phyloP scores from a whole-genome alignment of 129 eudicot genomes.

The Pulicaria dysenterica region DNA sequence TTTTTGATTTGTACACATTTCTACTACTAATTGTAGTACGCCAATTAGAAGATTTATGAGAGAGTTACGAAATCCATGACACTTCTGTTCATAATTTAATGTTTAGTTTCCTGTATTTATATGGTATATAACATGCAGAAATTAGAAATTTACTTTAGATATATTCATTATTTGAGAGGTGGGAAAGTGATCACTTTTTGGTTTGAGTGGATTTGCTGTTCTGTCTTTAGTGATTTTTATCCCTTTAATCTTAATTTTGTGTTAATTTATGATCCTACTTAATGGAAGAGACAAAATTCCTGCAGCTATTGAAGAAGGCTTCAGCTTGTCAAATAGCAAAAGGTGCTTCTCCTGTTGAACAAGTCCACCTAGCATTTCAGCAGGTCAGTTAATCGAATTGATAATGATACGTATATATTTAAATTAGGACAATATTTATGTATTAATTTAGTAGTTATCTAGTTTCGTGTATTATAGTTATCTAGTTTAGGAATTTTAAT shows the following conservation, averaged over 20 bases:
- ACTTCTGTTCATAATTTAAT: background rate
- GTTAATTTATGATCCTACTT: too few species aligned
- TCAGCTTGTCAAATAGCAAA: slow-evolving; percentile 77
- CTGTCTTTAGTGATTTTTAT: too few species aligned
- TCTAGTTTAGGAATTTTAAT: too few species aligned
- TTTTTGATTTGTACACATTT: background rate
- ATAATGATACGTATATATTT: too few species aligned
- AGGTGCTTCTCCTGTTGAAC: slow-evolving; percentile 72
- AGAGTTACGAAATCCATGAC: background rate
- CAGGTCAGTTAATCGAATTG: slow-evolving; percentile 69
- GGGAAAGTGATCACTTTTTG: too few species aligned
- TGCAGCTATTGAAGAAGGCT: slow-evolving; percentile 74
- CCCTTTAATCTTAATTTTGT: too few species aligned
- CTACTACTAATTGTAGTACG: background rate
- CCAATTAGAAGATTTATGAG: slow-evolving; percentile 15
- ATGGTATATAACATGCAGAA: slow-evolving; percentile 6
- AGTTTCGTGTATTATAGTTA: too few species aligned
- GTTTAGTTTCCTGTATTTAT: background rate
- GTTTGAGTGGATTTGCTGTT: too few species aligned
- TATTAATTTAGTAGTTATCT: too few species aligned
- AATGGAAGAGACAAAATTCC: background rate
- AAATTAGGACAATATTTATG: too few species aligned
- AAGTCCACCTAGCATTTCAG: slow-evolving; percentile 62
- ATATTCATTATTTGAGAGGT: too few species aligned
- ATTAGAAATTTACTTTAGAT: background rate